Evolutionary conservation across 495 filamentous ascomycete genomes (phyloP).

Genomic region (Friedmanniomyces endolithicus): DNA sequence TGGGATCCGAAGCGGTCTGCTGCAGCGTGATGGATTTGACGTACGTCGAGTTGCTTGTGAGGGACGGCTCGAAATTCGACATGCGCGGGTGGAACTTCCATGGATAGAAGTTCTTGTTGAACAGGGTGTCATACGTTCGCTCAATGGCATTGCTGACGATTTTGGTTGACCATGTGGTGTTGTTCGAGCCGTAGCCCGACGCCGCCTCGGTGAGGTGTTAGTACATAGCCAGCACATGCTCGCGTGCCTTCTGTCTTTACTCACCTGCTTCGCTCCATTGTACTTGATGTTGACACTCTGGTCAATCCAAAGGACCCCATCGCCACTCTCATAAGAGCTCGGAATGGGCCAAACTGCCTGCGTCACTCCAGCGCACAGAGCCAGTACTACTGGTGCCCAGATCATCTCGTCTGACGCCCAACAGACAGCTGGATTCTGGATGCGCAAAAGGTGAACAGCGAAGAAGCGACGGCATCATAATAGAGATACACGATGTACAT

Average conservation of each 20-base stretch:
- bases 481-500: not conserved
- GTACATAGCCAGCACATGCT: too few species aligned
- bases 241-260: not conserved
- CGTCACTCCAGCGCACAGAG: not conserved
- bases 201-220: not conserved
- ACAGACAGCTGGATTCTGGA: not conserved
- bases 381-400: not conserved
- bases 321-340: slow-evolving; percentile 38
- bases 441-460: too few species aligned
- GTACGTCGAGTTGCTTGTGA: slow-evolving; percentile 31
- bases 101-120: slow-evolving; percentile 52
- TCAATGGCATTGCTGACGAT: slow-evolving; percentile 34
- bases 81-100: slow-evolving; percentile 60
- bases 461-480: not conserved
- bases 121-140: slow-evolving; percentile 39
- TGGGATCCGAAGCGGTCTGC: slow-evolving; percentile 45
- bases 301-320: slow-evolving; percentile 43
- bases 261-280: slow-evolving; percentile 30
- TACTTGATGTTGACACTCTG: slow-evolving; percentile 42
- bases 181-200: slow-evolving; percentile 1
- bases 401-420: not conserved
- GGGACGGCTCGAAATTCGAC: slow-evolving; percentile 47
- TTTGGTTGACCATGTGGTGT: slow-evolving; percentile 10
- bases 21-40: slow-evolving; percentile 45
- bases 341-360: slow-evolving; percentile 51